Conservation (phyloP, 2,329 filamentous ascomycete species). For the Fusarium agapanthi region DNA sequence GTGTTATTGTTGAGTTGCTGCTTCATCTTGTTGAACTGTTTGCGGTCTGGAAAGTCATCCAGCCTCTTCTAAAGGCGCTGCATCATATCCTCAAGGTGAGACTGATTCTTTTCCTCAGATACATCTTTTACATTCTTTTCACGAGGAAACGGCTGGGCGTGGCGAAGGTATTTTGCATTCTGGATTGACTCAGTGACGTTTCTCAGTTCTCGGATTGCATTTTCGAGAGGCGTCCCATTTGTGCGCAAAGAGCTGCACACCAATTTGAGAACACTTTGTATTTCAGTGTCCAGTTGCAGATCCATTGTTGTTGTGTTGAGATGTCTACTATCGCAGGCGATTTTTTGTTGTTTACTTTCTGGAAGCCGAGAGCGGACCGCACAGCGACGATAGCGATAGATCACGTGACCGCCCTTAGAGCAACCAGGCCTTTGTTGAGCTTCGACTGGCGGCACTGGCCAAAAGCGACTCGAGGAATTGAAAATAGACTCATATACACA, state of each 20-base stretch:
- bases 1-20: background rate
- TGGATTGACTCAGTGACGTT: background rate
- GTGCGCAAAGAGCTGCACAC: background rate
- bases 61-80: background rate
- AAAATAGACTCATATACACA: fast-evolving
- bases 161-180: background rate
- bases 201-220: background rate
- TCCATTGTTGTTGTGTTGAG: background rate
- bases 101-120: fast-evolving
- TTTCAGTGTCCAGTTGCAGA: background rate
- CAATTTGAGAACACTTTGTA: background rate
- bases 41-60: background rate
- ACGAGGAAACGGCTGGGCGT: background rate
- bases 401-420: background rate
- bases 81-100: background rate
- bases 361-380: too few relatives aligned
- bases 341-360: background rate
- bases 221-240: background rate
- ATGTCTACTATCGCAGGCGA: too few relatives aligned
- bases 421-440: background rate
- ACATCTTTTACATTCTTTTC: fast-evolving
- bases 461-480: background rate
- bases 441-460: background rate
- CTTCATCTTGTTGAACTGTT: background rate
- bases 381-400: fast-evolving